These are phyloP conservation scores for Daedaleopsis nitida DNA, from an alignment of 768 basidiomycete species.

Conservation along the genomic window DNA sequence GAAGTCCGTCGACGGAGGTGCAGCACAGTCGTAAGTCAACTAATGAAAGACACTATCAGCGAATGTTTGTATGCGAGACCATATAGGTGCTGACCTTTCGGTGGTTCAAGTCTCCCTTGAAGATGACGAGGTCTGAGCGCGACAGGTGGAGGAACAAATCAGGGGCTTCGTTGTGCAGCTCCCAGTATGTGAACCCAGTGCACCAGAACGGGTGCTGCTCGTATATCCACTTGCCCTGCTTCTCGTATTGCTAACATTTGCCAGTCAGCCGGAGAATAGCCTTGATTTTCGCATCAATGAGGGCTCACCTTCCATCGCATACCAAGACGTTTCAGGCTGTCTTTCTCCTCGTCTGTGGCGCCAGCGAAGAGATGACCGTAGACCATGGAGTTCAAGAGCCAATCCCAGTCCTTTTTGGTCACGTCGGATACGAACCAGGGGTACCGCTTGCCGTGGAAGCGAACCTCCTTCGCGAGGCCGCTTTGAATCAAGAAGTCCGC, in stretches of 20 bases:
- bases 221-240: constrained; percentile 91
- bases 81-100: constrained; percentile 50
- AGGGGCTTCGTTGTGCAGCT: constrained; percentile 78
- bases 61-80: background rate
- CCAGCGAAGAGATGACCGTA: constrained; percentile 92
- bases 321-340: constrained; percentile 79
- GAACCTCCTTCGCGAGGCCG: constrained; percentile 80
- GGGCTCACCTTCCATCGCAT: constrained; percentile 80
- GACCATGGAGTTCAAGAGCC: constrained; percentile 86
- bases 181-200: constrained; percentile 96
- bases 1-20: constrained; percentile 86
- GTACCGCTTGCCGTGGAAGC: constrained; percentile 95
- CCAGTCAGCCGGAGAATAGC: constrained; percentile 4
- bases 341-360: constrained; percentile 75
- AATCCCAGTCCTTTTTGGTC: constrained; percentile 92
- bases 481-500: constrained; percentile 95
- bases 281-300: background rate
- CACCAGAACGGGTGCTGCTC: constrained; percentile 96
- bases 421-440: constrained; percentile 96
- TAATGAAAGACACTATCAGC: background rate
- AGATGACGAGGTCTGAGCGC: constrained; percentile 85
- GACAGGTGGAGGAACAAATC: constrained; percentile 92
- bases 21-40: constrained; percentile 84
- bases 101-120: constrained; percentile 96
- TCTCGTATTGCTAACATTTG: constrained; percentile 79